Evolutionary conservation across 805 yeast genomes (phyloP).

Genomic region (Maudiozyma saulgeensis): DNA sequence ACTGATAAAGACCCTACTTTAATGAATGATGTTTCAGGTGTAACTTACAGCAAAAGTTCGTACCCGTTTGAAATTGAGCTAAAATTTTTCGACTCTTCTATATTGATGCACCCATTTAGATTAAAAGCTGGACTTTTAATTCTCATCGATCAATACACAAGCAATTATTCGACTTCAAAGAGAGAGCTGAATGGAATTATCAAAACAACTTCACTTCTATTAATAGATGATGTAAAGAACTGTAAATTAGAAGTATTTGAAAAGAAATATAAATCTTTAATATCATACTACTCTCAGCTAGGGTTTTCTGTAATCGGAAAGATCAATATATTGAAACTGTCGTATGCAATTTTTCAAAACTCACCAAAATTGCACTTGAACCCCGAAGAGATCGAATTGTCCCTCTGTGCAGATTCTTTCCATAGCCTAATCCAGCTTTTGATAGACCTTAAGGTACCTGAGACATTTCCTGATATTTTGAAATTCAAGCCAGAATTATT

Average conservation of each 20-base stretch:
- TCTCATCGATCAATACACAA: constrained; percentile 45
- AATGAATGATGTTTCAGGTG: too few species aligned
- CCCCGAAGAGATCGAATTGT: constrained; percentile 40
- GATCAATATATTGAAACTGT: constrained; percentile 6
- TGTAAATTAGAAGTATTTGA: not conserved
- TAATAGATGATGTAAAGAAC: constrained; percentile 51
- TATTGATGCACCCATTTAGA: constrained; percentile 58
- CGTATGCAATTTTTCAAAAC: constrained; percentile 12
- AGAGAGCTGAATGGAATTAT: constrained; percentile 37
- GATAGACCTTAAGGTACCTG: constrained; percentile 63
- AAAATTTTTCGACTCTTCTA: constrained; percentile 39
- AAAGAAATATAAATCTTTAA: constrained; percentile 4
- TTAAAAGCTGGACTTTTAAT: constrained; percentile 46
- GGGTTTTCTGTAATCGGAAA: constrained; percentile 24
- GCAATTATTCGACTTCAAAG: constrained; percentile 16
- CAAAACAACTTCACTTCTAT: constrained; percentile 39
- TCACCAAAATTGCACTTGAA: constrained; percentile 29
- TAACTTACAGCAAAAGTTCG: not conserved
- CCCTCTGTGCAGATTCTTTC: constrained; percentile 76
- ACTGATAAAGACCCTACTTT: not conserved
- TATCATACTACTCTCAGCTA: constrained; percentile 14
- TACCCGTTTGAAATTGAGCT: constrained; percentile 9
- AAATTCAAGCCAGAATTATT: constrained; percentile 38
- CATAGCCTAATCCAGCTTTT: constrained; percentile 59
- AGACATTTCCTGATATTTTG: constrained; percentile 48